Conservation (phyloP, 331 rosid species). For the Saraca asoca region DNA sequence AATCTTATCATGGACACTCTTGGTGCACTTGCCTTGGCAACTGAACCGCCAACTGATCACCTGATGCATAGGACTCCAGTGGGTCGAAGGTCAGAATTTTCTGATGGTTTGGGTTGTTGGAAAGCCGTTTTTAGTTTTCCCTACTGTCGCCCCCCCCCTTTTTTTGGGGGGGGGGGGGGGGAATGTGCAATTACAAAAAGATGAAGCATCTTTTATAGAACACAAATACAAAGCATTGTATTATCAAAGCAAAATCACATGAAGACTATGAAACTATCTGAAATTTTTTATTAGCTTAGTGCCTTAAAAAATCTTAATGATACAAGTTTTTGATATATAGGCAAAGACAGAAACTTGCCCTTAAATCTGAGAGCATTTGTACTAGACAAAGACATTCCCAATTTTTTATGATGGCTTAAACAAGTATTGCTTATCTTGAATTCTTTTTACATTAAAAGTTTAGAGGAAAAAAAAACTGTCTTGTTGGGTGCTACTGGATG, state of each 20-base stretch:
- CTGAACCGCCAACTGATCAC: constrained; percentile 98
- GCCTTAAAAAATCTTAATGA: neutral
- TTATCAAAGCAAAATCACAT: neutral
- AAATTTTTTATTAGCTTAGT: neutral
- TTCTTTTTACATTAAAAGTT: neutral
- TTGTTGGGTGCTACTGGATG: too few species aligned
- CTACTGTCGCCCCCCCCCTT: too few species aligned
- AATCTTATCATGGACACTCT: constrained; percentile 98
- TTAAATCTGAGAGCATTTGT: neutral
- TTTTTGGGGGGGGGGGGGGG: too few species aligned
- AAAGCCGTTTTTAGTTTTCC: constrained; percentile 3
- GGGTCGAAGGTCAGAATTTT: constrained; percentile 72
- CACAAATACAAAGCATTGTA: neutral
- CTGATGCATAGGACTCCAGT: constrained; percentile 90
- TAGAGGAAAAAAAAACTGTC: too few species aligned
- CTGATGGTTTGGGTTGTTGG: neutral
- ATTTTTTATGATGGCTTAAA: too few species aligned
- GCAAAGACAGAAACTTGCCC: neutral
- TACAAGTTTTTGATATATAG: neutral
- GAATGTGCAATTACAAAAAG: neutral
- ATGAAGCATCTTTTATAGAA: neutral
- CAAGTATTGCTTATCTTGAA: neutral
- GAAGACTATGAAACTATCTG: neutral
- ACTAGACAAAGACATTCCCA: neutral
- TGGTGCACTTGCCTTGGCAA: constrained; percentile 97